phyloP scores from a whole-genome alignment of 352 stramenopile species.

The Pythium myriotylum region DNA sequence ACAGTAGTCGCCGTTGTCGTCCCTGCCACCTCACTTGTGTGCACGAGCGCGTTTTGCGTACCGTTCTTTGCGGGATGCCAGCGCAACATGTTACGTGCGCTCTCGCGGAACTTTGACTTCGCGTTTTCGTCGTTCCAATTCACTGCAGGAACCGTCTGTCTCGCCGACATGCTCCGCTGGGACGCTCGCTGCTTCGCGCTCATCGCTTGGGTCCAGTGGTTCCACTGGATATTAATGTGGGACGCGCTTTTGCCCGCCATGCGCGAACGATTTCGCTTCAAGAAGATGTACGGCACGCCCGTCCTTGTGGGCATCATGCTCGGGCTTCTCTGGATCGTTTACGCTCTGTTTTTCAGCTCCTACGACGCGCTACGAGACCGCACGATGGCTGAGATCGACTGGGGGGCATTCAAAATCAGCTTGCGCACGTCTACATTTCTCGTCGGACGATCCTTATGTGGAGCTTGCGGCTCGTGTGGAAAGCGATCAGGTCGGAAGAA shows the following conservation, averaged over 20 bases:
- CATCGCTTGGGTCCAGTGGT: constrained; percentile 8
- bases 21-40: not conserved
- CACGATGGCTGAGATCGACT: not conserved
- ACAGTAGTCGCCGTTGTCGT: not conserved
- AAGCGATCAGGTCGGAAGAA: not conserved
- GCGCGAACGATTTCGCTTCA: not conserved
- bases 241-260: constrained; percentile 6
- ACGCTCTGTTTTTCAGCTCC: constrained; percentile 6
- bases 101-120: constrained; percentile 13
- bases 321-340: not conserved
- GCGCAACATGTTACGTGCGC: constrained; percentile 5
- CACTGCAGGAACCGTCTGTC: not conserved
- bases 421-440: constrained; percentile 9
- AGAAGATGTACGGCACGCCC: not conserved
- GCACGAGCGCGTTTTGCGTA: not conserved
- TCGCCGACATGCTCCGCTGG: constrained; percentile 3
- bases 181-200: not conserved
- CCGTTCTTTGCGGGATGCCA: constrained; percentile 1
- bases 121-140: constrained; percentile 11
- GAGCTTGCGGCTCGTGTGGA: constrained; percentile 4
- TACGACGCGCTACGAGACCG: not conserved
- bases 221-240: constrained; percentile 4
- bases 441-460: constrained; percentile 7
- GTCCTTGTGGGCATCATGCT: constrained; percentile 7
- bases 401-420: constrained; percentile 2